Conservation (phyloP, 345 rosid species). For the Eucalyptus decipiens region DNA sequence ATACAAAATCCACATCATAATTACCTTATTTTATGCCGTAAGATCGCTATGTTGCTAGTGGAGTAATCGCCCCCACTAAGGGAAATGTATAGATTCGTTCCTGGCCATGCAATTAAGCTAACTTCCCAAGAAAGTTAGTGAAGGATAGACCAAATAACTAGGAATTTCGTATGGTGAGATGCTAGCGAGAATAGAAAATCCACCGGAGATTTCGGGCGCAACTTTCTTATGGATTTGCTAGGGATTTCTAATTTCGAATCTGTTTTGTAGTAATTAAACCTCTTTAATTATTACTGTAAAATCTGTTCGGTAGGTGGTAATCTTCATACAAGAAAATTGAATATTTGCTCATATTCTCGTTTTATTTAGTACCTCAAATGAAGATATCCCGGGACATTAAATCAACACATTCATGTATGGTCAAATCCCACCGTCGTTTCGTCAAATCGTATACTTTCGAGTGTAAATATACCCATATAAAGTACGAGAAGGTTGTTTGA, state of each 20-base stretch:
- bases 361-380: not conserved
- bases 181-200: not conserved
- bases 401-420: too few species aligned
- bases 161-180: not conserved
- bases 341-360: not conserved
- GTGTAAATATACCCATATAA: too few species aligned
- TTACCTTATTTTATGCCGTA: not conserved
- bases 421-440: too few species aligned
- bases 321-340: not conserved
- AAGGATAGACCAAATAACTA: not conserved
- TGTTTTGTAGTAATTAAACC: not conserved
- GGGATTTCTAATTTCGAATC: not conserved
- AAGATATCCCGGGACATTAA: too few species aligned
- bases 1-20: not conserved
- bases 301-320: too few species aligned
- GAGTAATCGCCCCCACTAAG: not conserved
- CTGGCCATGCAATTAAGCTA: not conserved
- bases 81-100: not conserved
- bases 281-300: not conserved
- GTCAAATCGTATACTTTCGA: too few species aligned
- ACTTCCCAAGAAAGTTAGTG: not conserved
- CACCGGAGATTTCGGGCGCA: not conserved
- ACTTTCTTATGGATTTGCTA: not conserved
- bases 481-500: too few species aligned
- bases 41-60: not conserved